Conservation (phyloP, 345 rosid species). For the Pistacia atlantica region DNA sequence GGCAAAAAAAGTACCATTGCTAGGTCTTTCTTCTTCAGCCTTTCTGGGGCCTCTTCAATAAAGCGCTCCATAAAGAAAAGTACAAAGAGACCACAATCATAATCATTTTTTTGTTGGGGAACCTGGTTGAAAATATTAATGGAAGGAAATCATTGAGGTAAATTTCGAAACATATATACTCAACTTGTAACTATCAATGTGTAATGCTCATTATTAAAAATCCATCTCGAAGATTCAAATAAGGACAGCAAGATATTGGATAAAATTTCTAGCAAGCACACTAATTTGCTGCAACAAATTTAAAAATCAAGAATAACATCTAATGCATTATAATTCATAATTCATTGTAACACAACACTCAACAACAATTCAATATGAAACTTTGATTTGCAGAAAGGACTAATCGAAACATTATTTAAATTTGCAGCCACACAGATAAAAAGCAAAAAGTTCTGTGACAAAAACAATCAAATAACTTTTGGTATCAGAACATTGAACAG, state of each 20-base stretch:
- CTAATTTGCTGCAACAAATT: no score
- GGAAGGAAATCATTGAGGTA: not conserved
- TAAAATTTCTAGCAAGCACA: not conserved
- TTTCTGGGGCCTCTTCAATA: slow-evolving; percentile 78
- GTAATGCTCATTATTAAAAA: not conserved
- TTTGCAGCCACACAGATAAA: not conserved
- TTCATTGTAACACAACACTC: not conserved
- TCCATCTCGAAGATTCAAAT: not conserved
- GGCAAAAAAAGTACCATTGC: slow-evolving; percentile 54
- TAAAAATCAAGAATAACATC: not conserved
- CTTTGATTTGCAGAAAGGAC: not conserved
- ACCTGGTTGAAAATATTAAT: slow-evolving; percentile 48
- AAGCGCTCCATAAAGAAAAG: slow-evolving; percentile 87
- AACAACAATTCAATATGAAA: not conserved
- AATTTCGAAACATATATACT: not conserved
- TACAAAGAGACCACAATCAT: slow-evolving; percentile 91
- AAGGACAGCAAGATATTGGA: not conserved
- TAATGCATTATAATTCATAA: not conserved
- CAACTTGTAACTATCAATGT: not conserved
- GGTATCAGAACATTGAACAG: not conserved
- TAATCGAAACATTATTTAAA: not conserved
- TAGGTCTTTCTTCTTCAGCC: slow-evolving; percentile 75
- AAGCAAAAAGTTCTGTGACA: not conserved
- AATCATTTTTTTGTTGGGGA: slow-evolving; percentile 93
- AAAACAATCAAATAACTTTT: not conserved